Conservation (phyloP, 352 stramenopile genomes). For the Pythium phragmitis region DNA sequence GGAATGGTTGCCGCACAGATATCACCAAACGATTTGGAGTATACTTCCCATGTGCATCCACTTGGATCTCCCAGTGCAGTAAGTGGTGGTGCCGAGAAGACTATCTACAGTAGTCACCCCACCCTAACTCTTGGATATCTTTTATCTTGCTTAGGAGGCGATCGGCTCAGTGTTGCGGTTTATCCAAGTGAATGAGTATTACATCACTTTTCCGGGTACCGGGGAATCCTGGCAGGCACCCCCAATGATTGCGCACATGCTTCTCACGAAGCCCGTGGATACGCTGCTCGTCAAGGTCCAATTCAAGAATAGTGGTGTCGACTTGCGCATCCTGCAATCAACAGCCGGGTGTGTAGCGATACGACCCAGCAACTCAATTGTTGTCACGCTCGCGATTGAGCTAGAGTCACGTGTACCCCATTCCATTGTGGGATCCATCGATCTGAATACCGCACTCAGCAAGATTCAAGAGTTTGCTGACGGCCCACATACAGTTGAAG, state of each 20-base stretch:
- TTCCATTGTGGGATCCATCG: neutral
- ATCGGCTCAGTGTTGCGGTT: conserved; percentile 12
- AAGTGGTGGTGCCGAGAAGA: neutral
- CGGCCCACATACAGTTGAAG: conserved; percentile 1
- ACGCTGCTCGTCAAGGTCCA: conserved; percentile 11
- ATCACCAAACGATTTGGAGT: neutral
- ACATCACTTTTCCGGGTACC: conserved; percentile 7
- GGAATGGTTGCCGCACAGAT: neutral
- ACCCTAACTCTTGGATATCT: no score
- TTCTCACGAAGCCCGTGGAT: conserved; percentile 5
- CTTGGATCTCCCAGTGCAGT: neutral
- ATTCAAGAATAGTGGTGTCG: conserved; percentile 12
- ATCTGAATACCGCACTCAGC: neutral
- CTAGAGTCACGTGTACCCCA: neutral
- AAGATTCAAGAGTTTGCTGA: conserved; percentile 7
- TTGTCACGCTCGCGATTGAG: neutral
- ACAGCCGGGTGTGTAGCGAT: conserved; percentile 5
- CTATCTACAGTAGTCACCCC: neutral
- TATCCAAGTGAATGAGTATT: conserved; percentile 25
- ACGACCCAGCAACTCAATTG: conserved; percentile 14
- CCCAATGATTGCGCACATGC: conserved; percentile 13
- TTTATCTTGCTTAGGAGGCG: neutral
- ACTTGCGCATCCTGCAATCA: conserved; percentile 7
- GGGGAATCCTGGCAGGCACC: conserved; percentile 15
- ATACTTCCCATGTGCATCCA: neutral